Conservation (phyloP, 73 alveolate species). For the Loxodes magnus region DNA sequence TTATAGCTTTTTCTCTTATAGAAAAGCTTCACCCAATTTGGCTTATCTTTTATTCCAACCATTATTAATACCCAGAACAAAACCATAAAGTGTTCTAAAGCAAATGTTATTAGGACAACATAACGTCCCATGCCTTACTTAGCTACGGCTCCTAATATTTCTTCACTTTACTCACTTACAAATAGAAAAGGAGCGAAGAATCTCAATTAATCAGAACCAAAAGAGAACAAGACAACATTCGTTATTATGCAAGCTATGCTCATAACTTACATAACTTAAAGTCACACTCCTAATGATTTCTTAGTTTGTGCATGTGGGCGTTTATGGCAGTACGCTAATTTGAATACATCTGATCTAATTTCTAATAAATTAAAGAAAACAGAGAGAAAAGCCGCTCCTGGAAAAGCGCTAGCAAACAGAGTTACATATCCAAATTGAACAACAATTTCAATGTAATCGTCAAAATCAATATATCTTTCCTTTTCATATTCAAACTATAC, state of each 20-base stretch:
- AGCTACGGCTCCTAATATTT: too few species aligned
- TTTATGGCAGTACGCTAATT: constrained; percentile 26
- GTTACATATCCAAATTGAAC: constrained; percentile 62
- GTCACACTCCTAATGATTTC: constrained; percentile 32
- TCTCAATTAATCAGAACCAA: constrained; percentile 19
- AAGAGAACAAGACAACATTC: constrained; percentile 28
- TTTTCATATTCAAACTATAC: too few species aligned
- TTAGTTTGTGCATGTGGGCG: constrained; percentile 22
- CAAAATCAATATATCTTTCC: constrained; percentile 29
- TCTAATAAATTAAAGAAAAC: constrained; percentile 42
- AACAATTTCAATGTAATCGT: constrained; percentile 39
- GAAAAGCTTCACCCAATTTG: constrained; percentile 27
- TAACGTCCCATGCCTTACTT: too few species aligned
- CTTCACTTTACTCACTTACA: too few species aligned
- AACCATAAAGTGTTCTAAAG: constrained; percentile 23
- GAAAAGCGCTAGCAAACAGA: constrained; percentile 67
- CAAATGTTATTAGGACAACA: constrained; percentile 12
- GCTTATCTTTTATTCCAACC: constrained; percentile 11
- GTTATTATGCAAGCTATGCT: constrained; percentile 22
- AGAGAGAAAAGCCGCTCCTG: constrained; percentile 39
- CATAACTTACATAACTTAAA: constrained; percentile 22
- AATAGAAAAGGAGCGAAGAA: too few species aligned
- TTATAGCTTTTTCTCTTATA: constrained; percentile 6
- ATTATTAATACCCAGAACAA: constrained; percentile 8
- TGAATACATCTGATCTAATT: constrained; percentile 44